These are phyloP conservation scores for Lecanicillium sp. DNA, from an alignment of 2,329 filamentous ascomycete species.

Conservation along the genomic window DNA sequence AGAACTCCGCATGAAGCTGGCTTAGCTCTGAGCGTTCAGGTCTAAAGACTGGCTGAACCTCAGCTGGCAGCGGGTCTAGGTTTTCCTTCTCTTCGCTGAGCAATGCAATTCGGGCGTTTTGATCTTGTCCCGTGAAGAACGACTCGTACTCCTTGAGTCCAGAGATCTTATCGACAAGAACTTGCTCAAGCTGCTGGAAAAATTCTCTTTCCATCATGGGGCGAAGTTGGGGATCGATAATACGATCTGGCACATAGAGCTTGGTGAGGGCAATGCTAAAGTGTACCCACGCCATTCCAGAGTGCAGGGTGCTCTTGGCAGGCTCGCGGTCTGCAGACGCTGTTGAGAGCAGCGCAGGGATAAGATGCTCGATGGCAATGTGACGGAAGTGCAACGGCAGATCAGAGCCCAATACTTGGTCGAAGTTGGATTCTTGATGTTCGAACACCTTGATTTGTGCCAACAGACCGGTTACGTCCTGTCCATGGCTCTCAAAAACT, in stretches of 20 bases:
- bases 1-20: conserved; percentile 75
- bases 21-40: conserved; percentile 60
- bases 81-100: conserved; percentile 53
- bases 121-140: conserved; percentile 58
- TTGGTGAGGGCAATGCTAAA: conserved; percentile 67
- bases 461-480: conserved; percentile 20
- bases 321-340: conserved; percentile 17
- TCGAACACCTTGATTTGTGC: conserved; percentile 12
- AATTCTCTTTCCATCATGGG: conserved; percentile 58
- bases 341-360: conserved; percentile 38
- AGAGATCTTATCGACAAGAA: conserved; percentile 48
- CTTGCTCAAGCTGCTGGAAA: conserved; percentile 44
- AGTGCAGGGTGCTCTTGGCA: conserved; percentile 20
- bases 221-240: conserved; percentile 71
- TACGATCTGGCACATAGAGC: conserved; percentile 77
- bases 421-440: conserved; percentile 8
- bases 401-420: background rate
- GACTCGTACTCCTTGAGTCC: conserved; percentile 59
- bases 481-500: conserved; percentile 31
- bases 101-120: conserved; percentile 58
- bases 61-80: conserved; percentile 59
- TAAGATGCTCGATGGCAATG: conserved; percentile 31
- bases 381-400: conserved; percentile 10
- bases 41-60: conserved; percentile 61
- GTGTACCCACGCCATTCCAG: conserved; percentile 61